Evolutionary conservation across 208 protist genomes (phyloP), one percentile per base, ranked within the genome.

Genomic region (Crithidia bombi): DNA sequence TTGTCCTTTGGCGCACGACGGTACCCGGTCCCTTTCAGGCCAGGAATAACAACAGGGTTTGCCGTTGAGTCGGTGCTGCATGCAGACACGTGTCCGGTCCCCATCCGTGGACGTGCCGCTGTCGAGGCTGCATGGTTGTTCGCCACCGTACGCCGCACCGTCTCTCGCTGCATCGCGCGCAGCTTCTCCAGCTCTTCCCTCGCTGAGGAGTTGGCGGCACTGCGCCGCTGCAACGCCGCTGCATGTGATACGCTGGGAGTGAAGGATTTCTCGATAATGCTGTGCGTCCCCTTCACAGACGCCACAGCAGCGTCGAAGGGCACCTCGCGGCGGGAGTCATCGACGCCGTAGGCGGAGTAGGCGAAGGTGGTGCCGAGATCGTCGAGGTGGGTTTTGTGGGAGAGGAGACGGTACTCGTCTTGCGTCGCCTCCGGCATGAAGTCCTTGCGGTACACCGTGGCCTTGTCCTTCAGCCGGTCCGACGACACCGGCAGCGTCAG

Each of bases 361-460:
- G 87, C 90, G 56, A 87, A 95, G 10, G 78, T 85, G 32, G 78
- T 79, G 52, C 74, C 73, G 32, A 91, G 68, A 14, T 88, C 81
- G 25, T 47, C 65, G 33, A 91, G 80, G 56, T 92, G 81, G 47
- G 81, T 82, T 25, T 83, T 83, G 75, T 91, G 75, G 0, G 82
- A 77, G 25, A 91, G 62, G 32, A 74, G 75, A 52, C 90, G 82
- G 72, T 81, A 87, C 56, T 89, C 79, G 3, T 68, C 49, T 17
- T 28, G 3, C 2, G 25, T 39, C 6, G 77, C 76, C 26, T 79
- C 49, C 6, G 83, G 73, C 58, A 89, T 83, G 62, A 79, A 90
- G 28, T 83, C 72, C 58, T 72, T 73, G 21, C 90, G 85, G 70
- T 95, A 95, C 25, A 89, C 61, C 5, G 90, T 93, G 21, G 75